phyloP scores from a whole-genome alignment of 768 basidiomycete species.

The Hysterangium stoloniferum region DNA sequence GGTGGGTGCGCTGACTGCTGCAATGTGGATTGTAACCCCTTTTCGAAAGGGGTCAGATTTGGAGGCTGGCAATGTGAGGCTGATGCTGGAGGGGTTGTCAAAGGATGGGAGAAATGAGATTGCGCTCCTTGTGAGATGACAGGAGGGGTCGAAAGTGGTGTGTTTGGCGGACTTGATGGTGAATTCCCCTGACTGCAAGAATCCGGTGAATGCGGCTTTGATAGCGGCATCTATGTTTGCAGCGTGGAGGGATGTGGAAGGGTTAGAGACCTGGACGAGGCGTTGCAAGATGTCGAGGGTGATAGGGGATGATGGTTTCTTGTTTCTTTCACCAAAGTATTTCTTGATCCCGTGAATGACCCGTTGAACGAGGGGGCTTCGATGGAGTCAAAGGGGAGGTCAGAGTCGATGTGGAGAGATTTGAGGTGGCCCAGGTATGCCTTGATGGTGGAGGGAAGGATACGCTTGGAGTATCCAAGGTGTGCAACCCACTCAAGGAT shows the following conservation, averaged over 20 bases:
- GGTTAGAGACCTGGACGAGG: conserved; percentile 8
- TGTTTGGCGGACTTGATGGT: conserved; percentile 11
- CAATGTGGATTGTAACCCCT: too few relatives aligned
- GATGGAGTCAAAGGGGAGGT: too few relatives aligned
- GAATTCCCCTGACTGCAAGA: conserved; percentile 21
- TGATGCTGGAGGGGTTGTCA: too few relatives aligned
- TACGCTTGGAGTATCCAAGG: conserved; percentile 12
- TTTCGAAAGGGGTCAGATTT: conserved; percentile 35
- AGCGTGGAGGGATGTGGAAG: neutral
- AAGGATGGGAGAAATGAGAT: too few relatives aligned
- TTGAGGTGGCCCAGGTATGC: conserved; percentile 20
- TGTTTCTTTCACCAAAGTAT: conserved; percentile 21
- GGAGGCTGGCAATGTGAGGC: conserved; percentile 25
- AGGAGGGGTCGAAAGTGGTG: conserved; percentile 13
- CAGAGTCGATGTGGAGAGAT: conserved; percentile 24
- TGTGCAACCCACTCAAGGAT: conserved; percentile 19
- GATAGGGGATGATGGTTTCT: conserved; percentile 23
- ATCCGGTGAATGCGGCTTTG: conserved; percentile 18
- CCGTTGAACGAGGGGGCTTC: conserved; percentile 19
- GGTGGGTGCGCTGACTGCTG: too few relatives aligned
- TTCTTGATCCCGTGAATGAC: conserved; percentile 28
- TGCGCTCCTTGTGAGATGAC: too few relatives aligned
- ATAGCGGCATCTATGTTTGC: conserved; percentile 13
- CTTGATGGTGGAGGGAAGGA: conserved; percentile 19
- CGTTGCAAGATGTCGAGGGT: conserved; percentile 18